Percentiles rank a stretch among this genome's conserved stretches.
phyloP scores from a whole-genome alignment of 768 basidiomycete genomes.

The Suillus plorans region DNA sequence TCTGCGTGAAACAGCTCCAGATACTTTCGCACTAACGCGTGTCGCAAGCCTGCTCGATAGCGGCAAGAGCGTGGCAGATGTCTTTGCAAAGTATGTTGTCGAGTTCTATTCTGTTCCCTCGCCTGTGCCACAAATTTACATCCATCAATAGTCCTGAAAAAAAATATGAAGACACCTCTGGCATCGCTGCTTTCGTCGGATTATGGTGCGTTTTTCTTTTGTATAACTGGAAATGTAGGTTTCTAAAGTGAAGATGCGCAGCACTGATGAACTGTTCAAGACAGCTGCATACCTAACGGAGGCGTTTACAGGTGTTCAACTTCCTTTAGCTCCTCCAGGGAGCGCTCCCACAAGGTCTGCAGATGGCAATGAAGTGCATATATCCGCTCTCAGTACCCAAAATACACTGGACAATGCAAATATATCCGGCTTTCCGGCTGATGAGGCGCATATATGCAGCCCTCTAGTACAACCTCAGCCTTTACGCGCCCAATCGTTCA shows the following conservation, averaged over 20 bases:
- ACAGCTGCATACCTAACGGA: constrained; percentile 76
- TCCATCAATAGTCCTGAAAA: neutral
- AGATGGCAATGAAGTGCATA: neutral
- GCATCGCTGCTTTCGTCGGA: constrained; percentile 51
- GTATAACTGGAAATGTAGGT: neutral
- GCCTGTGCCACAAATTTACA: neutral
- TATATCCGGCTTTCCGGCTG: neutral
- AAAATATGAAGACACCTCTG: constrained; percentile 68
- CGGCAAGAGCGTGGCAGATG: constrained; percentile 52
- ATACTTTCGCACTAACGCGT: constrained; percentile 73
- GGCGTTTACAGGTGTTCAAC: constrained; percentile 42
- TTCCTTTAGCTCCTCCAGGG: constrained; percentile 7
- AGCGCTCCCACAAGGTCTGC: neutral
- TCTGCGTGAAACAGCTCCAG: constrained; percentile 63
- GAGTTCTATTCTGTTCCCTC: neutral
- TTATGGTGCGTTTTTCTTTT: constrained; percentile 47
- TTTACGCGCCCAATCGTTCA: neutral
- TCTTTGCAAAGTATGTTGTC: constrained; percentile 46
- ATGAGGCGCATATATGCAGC: neutral
- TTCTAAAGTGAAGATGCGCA: constrained; percentile 22
- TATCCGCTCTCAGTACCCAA: neutral
- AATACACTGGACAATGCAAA: neutral
- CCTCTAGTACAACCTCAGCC: neutral
- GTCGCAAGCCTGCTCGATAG: constrained; percentile 69
- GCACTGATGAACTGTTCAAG: constrained; percentile 77